phyloP scores from a whole-genome alignment of 371 early-diverging fungal genomes.

The Mortierella sp. region DNA sequence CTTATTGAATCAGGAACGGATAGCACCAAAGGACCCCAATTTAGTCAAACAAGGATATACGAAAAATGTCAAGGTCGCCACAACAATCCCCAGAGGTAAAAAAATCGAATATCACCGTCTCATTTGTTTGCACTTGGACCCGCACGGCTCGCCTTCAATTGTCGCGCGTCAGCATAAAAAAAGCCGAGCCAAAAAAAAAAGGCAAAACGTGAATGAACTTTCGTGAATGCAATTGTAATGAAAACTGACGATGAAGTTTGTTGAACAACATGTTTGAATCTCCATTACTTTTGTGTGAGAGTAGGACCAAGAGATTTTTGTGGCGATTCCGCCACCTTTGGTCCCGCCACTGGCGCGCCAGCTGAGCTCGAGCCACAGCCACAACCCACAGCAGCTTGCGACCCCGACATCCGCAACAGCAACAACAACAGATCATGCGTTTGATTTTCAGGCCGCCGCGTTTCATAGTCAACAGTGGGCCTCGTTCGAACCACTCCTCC shows the following conservation, averaged over 20 bases:
- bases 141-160: not conserved
- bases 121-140: not conserved
- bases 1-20: not conserved
- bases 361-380: slow-evolving; percentile 20
- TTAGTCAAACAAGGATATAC: no score
- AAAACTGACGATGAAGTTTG: no score
- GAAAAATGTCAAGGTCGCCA: slow-evolving; percentile 20
- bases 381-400: slow-evolving; percentile 9
- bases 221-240: not conserved
- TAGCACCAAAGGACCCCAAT: no score
- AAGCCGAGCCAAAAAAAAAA: no score
- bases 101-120: not conserved
- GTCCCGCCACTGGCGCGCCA: slow-evolving; percentile 35
- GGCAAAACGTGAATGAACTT: not conserved
- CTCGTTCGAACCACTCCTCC: not conserved
- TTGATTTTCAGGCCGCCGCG: slow-evolving; percentile 8
- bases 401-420: slow-evolving; percentile 25
- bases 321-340: slow-evolving; percentile 45
- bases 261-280: no score
- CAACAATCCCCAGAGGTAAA: slow-evolving; percentile 21
- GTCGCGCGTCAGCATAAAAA: no score
- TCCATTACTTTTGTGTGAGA: not conserved
- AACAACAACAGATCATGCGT: slow-evolving; percentile 23
- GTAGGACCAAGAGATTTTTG: slow-evolving; percentile 24
- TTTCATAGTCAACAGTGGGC: no score